Percentiles rank a stretch among this genome's conserved stretches.
These are phyloP conservation scores for Mrakia gelida DNA, from an alignment of 768 basidiomycete species.

Conservation along the genomic window DNA sequence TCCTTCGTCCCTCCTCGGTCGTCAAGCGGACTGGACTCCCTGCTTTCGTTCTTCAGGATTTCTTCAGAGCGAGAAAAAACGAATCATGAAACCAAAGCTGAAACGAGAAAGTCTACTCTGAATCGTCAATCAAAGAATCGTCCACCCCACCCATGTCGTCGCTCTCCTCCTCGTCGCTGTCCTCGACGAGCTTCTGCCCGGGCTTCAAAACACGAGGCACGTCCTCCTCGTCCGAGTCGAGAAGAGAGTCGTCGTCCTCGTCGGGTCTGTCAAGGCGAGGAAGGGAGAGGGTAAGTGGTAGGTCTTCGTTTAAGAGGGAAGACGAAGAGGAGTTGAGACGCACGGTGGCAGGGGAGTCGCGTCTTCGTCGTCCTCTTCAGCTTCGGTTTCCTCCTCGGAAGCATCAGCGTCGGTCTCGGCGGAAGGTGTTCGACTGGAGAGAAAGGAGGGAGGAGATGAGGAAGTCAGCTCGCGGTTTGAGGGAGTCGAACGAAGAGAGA, in stretches of 20 bases:
- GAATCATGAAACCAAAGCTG: neutral
- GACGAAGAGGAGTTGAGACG: neutral
- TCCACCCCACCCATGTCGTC: constrained; percentile 17
- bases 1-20: neutral
- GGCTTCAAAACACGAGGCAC: neutral
- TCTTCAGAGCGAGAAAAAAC: neutral
- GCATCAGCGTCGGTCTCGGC: neutral
- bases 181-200: neutral
- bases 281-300: no score
- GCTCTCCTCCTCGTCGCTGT: constrained; percentile 15
- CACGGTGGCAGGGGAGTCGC: neutral
- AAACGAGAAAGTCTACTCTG: neutral
- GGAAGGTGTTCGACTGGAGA: neutral
- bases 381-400: neutral
- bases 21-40: no score
- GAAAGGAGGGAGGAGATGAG: neutral
- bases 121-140: constrained; percentile 15
- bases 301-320: neutral
- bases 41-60: no score
- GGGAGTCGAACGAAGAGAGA: neutral
- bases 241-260: neutral
- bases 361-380: neutral
- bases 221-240: constrained; percentile 7
- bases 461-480: neutral
- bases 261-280: neutral